Evolutionary conservation across 768 basidiomycete genomes (phyloP), one percentile per base, ranked within the genome.

Genomic region (Fomitopsis serialis): DNA sequence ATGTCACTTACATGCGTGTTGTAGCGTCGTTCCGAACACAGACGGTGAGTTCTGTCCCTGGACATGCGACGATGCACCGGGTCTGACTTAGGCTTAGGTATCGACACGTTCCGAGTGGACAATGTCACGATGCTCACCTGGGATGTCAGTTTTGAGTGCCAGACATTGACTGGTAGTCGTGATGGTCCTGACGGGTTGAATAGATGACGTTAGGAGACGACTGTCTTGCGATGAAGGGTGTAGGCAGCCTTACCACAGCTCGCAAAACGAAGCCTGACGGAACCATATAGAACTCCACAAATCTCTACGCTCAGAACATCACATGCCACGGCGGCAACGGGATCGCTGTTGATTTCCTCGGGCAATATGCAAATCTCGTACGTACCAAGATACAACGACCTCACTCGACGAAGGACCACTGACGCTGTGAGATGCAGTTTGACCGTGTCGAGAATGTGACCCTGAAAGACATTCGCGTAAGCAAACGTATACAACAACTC

Each of bases 251-350:
- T 32, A n/a, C n/a, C 29, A 32, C 29, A 5, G 29, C 5, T 32
- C n/a, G n/a, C n/a, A n/a, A n/a, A n/a, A n/a, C 29, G 29, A 32
- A 32, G 29, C 29, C 29, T 32, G 29, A 32, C 29, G 6, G 29
- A 32, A 17, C 12, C 17, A 49, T n/a, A n/a, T n/a, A n/a, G 81
- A 80, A 83, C 62, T 78, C 78, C n/a, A 75, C 81, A 0, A 80
- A 81, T 56, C 62, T 84, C 52, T 15, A 74, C n/a, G 75, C 72
- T 0, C 68, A 68, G 1, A 76, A 79, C 55, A 71, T 81, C 43
- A 75, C 73, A 42, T 82, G 81, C 57, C 72, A 76, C n/a, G 82
- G 81, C 9, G 82, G 81, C 5, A 82, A 82, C 57, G 81, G 81
- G 0, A 76, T 84, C 23, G 81, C 82, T 0, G 75, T 82, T 57